Conservation (phyloP, 805 yeast genomes). For the Scheffersomyces spartinae region DNA sequence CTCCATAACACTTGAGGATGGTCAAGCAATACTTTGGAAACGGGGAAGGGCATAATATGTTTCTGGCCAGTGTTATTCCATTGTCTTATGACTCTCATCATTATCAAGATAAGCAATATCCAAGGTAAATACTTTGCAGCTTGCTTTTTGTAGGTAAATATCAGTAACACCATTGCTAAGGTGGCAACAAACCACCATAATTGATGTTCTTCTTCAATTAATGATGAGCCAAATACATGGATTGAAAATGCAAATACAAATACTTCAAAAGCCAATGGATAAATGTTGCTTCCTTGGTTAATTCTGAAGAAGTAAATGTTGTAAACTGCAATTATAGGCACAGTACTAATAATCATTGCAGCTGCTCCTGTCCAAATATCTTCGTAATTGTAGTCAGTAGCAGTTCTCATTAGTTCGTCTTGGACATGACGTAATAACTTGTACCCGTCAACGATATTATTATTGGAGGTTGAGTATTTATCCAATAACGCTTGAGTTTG, state of each 20-base stretch:
- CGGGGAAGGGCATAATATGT: conserved; percentile 26
- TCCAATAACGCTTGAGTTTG: conserved; percentile 1
- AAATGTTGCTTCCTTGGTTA: too few relatives aligned
- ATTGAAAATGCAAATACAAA: conserved; percentile 42
- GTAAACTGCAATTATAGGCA: too few relatives aligned
- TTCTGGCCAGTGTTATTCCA: conserved; percentile 94
- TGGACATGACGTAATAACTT: conserved; percentile 37
- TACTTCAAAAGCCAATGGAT: too few relatives aligned
- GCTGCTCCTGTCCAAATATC: conserved; percentile 26
- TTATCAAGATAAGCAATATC: conserved; percentile 10
- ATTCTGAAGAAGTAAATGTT: too few relatives aligned
- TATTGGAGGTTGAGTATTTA: neutral
- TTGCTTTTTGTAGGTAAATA: too few relatives aligned
- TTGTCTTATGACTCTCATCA: conserved; percentile 53
- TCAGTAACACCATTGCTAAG: neutral
- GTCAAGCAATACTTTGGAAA: conserved; percentile 31
- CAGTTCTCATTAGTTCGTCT: conserved; percentile 37
- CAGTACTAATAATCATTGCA: conserved; percentile 5
- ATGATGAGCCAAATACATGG: conserved; percentile 68
- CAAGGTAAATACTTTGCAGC: too few relatives aligned
- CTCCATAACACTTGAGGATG: conserved; percentile 33
- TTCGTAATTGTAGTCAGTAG: conserved; percentile 61
- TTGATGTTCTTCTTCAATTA: conserved; percentile 94
- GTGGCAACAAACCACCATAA: conserved; percentile 63
- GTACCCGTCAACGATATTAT: conserved; percentile 11